Conservation (phyloP, 305 asterid species). For the Fraxinus greggii region DNA sequence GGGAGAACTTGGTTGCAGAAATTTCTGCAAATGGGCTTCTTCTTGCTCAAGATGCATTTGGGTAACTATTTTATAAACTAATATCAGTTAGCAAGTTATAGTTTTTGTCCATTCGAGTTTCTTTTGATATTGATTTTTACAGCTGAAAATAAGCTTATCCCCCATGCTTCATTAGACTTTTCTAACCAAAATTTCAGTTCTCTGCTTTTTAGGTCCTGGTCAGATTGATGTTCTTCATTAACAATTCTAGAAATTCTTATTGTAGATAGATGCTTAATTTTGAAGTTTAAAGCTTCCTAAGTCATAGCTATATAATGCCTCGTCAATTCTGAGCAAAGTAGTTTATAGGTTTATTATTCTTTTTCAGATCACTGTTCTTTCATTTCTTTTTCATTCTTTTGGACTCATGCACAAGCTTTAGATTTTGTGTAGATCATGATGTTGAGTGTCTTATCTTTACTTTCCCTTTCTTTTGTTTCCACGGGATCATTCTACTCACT, state of each 20-base stretch:
- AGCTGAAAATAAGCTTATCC: neutral
- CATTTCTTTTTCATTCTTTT: neutral
- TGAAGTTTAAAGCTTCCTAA: neutral
- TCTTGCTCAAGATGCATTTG: conserved; percentile 89
- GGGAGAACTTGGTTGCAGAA: conserved; percentile 59
- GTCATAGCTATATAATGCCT: neutral
- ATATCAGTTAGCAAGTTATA: neutral
- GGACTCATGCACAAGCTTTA: neutral
- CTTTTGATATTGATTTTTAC: neutral
- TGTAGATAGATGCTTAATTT: conserved; percentile 5
- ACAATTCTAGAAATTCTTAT: conserved; percentile 17
- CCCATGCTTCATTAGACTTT: conserved; percentile 3
- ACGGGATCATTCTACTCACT: neutral
- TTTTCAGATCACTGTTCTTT: neutral
- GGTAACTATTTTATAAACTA: conserved; percentile 41
- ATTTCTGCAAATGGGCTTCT: conserved; percentile 68
- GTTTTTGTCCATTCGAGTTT: neutral
- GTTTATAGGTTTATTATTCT: neutral
- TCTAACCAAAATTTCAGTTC: conserved; percentile 9
- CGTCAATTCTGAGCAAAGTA: neutral
- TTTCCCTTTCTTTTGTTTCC: neutral
- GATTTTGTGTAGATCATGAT: neutral
- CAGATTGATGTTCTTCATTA: conserved; percentile 8
- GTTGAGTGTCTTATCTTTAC: neutral
- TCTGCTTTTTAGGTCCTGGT: neutral